phyloP scores from a whole-genome alignment of 257 asterid genomes.

The Solanum boliviense region DNA sequence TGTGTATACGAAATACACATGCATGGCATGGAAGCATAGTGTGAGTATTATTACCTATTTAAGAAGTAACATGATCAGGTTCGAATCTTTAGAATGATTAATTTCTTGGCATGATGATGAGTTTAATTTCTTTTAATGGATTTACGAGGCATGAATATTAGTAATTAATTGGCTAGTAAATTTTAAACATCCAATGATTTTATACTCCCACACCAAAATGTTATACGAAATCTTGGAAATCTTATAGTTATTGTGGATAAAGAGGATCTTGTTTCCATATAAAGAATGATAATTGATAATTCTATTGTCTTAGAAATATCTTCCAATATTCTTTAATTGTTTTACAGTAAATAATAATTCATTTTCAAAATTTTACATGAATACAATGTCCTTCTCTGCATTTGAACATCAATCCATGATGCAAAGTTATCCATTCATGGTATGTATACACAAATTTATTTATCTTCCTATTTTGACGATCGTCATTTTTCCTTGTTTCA shows the following conservation, averaged over 20 bases:
- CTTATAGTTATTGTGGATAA: neutral
- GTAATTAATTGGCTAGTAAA: neutral
- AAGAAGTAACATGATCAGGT: neutral
- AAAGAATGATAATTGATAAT: neutral
- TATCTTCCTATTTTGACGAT: neutral
- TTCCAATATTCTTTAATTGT: neutral
- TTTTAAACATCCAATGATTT: neutral
- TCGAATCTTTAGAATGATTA: neutral
- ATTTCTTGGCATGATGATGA: neutral
- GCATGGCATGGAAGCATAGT: neutral
- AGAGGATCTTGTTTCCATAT: neutral
- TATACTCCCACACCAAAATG: neutral
- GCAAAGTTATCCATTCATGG: neutral
- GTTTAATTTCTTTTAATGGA: neutral
- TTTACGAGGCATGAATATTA: neutral
- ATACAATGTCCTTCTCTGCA: neutral
- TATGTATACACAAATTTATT: neutral
- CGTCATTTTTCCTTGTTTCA: neutral
- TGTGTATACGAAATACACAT: neutral
- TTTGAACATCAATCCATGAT: neutral
- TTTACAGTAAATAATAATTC: neutral
- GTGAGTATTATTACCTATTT: neutral
- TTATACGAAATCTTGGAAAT: neutral
- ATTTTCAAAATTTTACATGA: neutral
- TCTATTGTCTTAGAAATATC: neutral